phyloP scores from a whole-genome alignment of 148 eudicot genomes.

The Chenopodium berlandieri region DNA sequence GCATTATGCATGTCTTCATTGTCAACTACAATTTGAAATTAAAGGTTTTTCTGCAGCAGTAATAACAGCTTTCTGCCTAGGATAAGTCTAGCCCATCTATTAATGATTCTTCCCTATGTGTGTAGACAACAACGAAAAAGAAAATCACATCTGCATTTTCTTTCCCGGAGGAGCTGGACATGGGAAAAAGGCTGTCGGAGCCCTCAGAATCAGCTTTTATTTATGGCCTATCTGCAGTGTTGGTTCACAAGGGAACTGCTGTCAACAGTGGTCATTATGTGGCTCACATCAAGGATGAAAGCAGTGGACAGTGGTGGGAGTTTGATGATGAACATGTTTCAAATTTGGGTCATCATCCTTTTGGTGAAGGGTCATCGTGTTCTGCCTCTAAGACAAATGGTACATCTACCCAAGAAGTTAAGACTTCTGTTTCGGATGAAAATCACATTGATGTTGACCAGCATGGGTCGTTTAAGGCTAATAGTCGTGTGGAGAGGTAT shows the following conservation, averaged over 20 bases:
- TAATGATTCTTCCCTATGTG: slow-evolving; percentile 12
- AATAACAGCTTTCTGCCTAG: background rate
- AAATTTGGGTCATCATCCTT: slow-evolving; percentile 76
- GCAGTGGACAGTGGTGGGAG: slow-evolving; percentile 90
- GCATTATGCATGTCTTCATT: background rate
- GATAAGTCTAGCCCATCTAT: background rate
- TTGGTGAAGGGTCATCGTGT: slow-evolving; percentile 67
- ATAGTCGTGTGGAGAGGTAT: slow-evolving; percentile 47
- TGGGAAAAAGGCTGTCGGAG: slow-evolving; percentile 69
- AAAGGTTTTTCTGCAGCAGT: background rate
- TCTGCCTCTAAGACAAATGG: slow-evolving; percentile 46
- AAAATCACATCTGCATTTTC: slow-evolving; percentile 84
- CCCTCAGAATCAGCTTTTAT: slow-evolving; percentile 43
- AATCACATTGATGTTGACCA: slow-evolving; percentile 30
- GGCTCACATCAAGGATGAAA: slow-evolving; percentile 86
- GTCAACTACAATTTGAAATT: background rate
- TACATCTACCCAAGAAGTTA: slow-evolving; percentile 36
- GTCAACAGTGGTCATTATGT: slow-evolving; percentile 95
- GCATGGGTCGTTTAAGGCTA: slow-evolving; percentile 28
- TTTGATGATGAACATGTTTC: slow-evolving; percentile 96
- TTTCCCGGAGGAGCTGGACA: slow-evolving; percentile 81
- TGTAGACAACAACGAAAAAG: slow-evolving; percentile 85
- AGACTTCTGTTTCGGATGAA: slow-evolving; percentile 33
- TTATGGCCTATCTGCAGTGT: slow-evolving; percentile 88
- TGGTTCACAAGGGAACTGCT: slow-evolving; percentile 96